Base-by-base conservation (phyloP, 2,329 filamentous ascomycete species). In the Microsporum audouinii region DNA sequence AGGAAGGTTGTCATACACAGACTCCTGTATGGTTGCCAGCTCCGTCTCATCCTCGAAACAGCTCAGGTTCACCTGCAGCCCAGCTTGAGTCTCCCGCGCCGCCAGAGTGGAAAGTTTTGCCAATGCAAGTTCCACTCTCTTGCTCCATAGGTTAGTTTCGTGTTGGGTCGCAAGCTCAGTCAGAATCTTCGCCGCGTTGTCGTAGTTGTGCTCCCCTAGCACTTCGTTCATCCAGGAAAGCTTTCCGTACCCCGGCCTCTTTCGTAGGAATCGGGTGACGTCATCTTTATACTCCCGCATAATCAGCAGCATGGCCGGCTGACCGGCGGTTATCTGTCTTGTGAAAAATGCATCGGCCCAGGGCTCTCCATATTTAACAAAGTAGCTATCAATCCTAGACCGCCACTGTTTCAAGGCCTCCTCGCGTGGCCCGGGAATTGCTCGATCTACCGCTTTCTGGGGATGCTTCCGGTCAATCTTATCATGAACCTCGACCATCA, bases 221-320 rank as follows among this genome's bases (percentile, higher is more conserved):
- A 97, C 82, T 70, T 97, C 91, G 71, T 99, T 95, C 76, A 99
- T 95, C 94, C 94, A 99, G 57, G 87, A 86, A 51, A 99, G 80
- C 68, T 89, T 89, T 33, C 87, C 86, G 64, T 90, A 84, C 64
- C 85, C 81, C 0, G 85, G 82, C 65, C 85, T 83, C 60, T 83
- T 85, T 47, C 88, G 84, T 56, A 99, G 79, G 68, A 91, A 99
- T 58, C 80, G 80, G 0, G 90, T 95, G 60, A 95, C 82, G 68
- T 85, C 87, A 58, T 82, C 76, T 65, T 85, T 84, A 68, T 91
- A 88, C 61, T 84, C 86, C 79, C 62, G 88, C 88, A 70, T 80
- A 68, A 67, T 81, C 59, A 99, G 80, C 33, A 96, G 79, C 1
- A 82, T 79, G 66, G 84, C 80, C 49, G 88, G 79, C 53, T 87